Evolutionary conservation across 2,329 filamentous ascomycete genomes (phyloP), one percentile per base, ranked within the genome.

Genomic region (Pestalotiopsis fici): DNA sequence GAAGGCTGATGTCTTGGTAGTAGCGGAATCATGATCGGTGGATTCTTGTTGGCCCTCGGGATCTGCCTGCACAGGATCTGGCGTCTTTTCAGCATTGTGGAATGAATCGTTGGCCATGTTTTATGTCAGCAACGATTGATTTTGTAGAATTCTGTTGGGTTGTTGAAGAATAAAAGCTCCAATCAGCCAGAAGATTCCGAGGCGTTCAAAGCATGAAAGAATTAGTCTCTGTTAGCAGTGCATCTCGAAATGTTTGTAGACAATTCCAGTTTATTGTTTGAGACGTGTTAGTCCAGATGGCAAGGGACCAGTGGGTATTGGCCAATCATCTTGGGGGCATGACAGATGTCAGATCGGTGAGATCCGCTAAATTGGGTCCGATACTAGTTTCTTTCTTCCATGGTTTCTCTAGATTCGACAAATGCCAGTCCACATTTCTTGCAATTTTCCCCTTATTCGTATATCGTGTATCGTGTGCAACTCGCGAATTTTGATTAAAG

Each of bases 1-100:
- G 77, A 88, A 87, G 0, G 82, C 79, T 0, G 85, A 86, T 18
- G 67, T 67, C 35, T 77, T 74, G 25, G 69, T 62, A 3, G 59
- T 60, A 7, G 6, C 54, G 31, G 27, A 21, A 13, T 37, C 57
- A 60, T 35, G 27, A 3, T 21, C 28, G 31, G 27, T 21, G 12
- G 3, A 1, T 1, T 21, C 57, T 39, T 13, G 31, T 21, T 60
- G 57, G 27, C n/a, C 37, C 21, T 60, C 57, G 1, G 28, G 25
- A 18, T 60, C 57, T 6, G 27, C 7, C 15, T 35, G 57, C 0
- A 4, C 23, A 3, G 28, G 7, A 35, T 15, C 9, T 3, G 27
- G 11, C 18, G 57, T 23, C 28, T 60, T 37, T 15, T 60, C 57
- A 18, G 27, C 13, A 27, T 1, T 31, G 57, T 57, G 9, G 1